phyloP scores from a whole-genome alignment of 306 rosid genomes.

The Quercus suber region DNA sequence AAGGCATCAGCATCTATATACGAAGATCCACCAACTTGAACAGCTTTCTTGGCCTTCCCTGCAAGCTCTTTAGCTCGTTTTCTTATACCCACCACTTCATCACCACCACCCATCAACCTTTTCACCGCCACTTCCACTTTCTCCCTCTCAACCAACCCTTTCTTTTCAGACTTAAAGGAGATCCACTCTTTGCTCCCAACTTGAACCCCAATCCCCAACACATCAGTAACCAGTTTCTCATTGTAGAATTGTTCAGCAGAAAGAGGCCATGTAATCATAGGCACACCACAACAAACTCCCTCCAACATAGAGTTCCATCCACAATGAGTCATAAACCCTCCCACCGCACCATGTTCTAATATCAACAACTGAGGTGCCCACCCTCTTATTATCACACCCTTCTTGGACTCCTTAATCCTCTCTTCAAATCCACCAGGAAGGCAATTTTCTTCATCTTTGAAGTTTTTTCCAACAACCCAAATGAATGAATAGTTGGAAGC shows the following conservation, averaged over 20 bases:
- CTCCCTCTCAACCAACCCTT: constrained; percentile 41
- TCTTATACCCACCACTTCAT: constrained; percentile 47
- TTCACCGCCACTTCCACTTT: constrained; percentile 47
- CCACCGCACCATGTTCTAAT: not conserved
- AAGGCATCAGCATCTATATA: constrained; percentile 29
- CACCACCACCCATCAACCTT: constrained; percentile 46
- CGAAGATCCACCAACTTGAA: constrained; percentile 51
- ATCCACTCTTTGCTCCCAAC: not conserved
- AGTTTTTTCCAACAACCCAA: constrained; percentile 60
- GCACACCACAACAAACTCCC: not conserved
- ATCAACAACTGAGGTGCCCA: not conserved
- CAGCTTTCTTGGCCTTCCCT: constrained; percentile 43
- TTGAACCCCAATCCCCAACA: not conserved
- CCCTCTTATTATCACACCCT: not conserved
- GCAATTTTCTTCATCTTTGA: constrained; percentile 3
- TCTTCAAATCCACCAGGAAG: constrained; percentile 44
- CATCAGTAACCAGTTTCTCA: not conserved
- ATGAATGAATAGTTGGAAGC: constrained; percentile 47
- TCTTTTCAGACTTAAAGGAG: constrained; percentile 24
- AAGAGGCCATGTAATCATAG: not conserved
- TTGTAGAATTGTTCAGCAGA: not conserved
- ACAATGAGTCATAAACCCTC: not conserved
- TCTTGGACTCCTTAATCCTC: constrained; percentile 33
- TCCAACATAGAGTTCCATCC: not conserved
- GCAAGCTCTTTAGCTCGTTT: constrained; percentile 27